Evolutionary conservation across 2,329 filamentous ascomycete species (phyloP), one percentile per base, ranked within the genome.

Genomic region (Colletotrichum agaves): DNA sequence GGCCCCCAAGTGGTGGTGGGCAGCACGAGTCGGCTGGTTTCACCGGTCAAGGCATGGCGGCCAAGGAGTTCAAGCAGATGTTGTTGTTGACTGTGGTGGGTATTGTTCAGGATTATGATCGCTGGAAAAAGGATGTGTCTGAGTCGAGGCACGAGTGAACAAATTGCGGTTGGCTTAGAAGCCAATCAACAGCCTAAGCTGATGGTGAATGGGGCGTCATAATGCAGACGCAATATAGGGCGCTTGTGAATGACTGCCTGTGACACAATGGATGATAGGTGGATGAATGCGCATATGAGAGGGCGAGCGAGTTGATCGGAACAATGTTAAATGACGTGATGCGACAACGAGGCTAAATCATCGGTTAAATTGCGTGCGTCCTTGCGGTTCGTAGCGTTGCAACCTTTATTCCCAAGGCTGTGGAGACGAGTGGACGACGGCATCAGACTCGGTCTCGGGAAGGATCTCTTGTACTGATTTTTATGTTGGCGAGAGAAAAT

Each of bases 1-100:
- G 46, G 47, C 41, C 53, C 15, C 8, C 27, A 27, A 27, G 23
- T 27, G 23, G 23, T 33, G 49, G 47, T 64, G 47, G 53, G 37
- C 44, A 60, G 35, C 65, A 68, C 61, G 65, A 68, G 31, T 68
- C 65, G 65, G 47, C 33, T 37, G 41, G 65, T 65, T 65, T 68
- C 61, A 55, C 61, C 61, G 47, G 53, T 50, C 60, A 21, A 59
- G 53, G 61, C 17, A 65, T 59, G 55, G 61, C 19, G 35, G 31
- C 44, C 33, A 17, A 19, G 21, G 37, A 46, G 19, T 31, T 46
- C 23, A 12, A 67, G 60, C 50, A 53, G 31, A 53, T 19, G 11
- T 35, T 35, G 31, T 37, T 37, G n/a, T 17, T 11, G 17, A 13
- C 13, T 46, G 33, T 57, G 21, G 35, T 52, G 43, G 61, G 52